Conservation (phyloP, 352 stramenopile species). For the Halophytophthora batemanensis region DNA sequence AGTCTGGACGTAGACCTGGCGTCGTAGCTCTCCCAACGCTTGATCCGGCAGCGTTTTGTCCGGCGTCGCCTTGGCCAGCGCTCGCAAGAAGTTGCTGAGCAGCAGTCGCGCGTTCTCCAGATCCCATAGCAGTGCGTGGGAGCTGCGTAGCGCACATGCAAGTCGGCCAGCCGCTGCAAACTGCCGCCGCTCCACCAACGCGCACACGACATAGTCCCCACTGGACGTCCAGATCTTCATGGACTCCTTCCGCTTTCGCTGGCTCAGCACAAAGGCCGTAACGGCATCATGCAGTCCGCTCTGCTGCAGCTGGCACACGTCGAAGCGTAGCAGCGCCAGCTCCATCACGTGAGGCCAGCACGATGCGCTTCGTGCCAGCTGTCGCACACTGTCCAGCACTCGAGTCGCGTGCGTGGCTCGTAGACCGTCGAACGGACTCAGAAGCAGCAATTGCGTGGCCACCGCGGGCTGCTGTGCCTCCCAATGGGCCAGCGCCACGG, state of each 20-base stretch:
- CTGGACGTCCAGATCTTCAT: slow-evolving; percentile 52
- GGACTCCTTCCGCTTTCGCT: slow-evolving; percentile 1
- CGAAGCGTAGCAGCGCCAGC: slow-evolving; percentile 61
- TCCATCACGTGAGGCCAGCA: slow-evolving; percentile 33
- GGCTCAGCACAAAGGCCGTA: slow-evolving; percentile 33
- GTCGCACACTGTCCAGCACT: slow-evolving; percentile 19
- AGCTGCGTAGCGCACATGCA: slow-evolving; percentile 46
- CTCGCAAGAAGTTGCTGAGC: slow-evolving; percentile 50
- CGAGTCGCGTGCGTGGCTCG: slow-evolving; percentile 32
- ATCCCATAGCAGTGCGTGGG: slow-evolving; percentile 69
- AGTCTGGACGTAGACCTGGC: slow-evolving; percentile 30
- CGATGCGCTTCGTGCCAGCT: slow-evolving; percentile 13
- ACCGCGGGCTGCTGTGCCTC: slow-evolving; percentile 27
- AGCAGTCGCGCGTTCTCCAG: slow-evolving; percentile 57
- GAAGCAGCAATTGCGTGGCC: slow-evolving; percentile 48
- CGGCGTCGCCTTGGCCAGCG: slow-evolving; percentile 17
- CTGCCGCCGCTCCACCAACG: slow-evolving; percentile 45
- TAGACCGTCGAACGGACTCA: slow-evolving; percentile 55
- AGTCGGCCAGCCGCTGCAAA: slow-evolving; percentile 49
- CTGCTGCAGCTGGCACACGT: slow-evolving; percentile 37
- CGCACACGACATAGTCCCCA: slow-evolving; percentile 60
- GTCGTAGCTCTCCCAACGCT: slow-evolving; percentile 14
- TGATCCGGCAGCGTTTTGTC: slow-evolving; percentile 2
- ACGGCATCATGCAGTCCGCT: slow-evolving; percentile 39
- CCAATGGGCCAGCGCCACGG: slow-evolving; percentile 35